phyloP scores from a whole-genome alignment of 164 flowering plant genomes.

The Saururus chinensis region DNA sequence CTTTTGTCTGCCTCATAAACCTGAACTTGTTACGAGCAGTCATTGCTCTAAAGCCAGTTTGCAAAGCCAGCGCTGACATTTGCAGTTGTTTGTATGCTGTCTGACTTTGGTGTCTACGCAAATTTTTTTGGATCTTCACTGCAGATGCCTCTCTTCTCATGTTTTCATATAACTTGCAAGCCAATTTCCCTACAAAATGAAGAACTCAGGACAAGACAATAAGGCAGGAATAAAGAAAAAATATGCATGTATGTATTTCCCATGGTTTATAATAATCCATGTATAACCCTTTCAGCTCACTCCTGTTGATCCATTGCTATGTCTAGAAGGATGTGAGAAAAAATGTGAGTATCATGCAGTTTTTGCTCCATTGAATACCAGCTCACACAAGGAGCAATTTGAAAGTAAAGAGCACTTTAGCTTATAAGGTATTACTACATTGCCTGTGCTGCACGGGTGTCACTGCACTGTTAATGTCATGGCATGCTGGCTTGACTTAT shows the following conservation, averaged over 20 bases:
- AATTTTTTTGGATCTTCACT: slow-evolving; percentile 55
- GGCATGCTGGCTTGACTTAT: no score
- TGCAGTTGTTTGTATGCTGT: slow-evolving; percentile 26
- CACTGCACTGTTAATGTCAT: no score
- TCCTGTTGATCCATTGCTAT: background rate
- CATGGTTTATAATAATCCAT: background rate
- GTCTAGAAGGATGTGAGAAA: background rate
- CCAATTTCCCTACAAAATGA: slow-evolving; percentile 41
- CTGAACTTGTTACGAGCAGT: slow-evolving; percentile 51
- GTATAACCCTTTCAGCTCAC: background rate
- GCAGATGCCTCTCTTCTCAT: slow-evolving; percentile 56
- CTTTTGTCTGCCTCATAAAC: slow-evolving; percentile 40
- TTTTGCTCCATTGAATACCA: background rate
- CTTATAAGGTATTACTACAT: background rate
- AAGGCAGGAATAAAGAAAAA: background rate
- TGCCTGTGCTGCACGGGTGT: no score
- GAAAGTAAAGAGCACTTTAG: background rate
- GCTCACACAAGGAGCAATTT: background rate
- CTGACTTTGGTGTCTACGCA: slow-evolving; percentile 37
- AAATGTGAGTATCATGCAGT: background rate
- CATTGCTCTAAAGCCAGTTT: slow-evolving; percentile 62
- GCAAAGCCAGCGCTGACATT: slow-evolving; percentile 43
- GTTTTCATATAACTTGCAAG: slow-evolving; percentile 36
- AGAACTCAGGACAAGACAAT: background rate
- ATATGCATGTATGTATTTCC: background rate